Evolutionary conservation across 2,329 filamentous ascomycete species (phyloP), one percentile per base, ranked within the genome.

Genomic region (Leptographium procerum): DNA sequence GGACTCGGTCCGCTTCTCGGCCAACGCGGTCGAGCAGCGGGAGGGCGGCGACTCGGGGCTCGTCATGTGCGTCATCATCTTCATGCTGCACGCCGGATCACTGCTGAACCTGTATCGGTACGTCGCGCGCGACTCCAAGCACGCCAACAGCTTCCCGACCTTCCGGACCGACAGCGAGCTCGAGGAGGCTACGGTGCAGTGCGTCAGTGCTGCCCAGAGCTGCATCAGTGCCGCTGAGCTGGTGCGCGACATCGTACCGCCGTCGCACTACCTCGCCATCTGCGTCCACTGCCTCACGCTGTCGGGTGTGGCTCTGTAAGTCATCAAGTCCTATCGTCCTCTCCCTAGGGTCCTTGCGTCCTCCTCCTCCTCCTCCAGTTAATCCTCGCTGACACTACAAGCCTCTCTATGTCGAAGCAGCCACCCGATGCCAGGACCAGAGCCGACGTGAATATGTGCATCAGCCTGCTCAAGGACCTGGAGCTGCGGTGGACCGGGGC

Each of bases 31-130:
- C 16, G 59, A 60, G 10, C 56, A 52, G 31, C 48, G 48, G 7
- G 29, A 54, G 24, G 45, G 51, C 13, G 61, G 61, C 1, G 59
- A 61, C 5, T 59, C 62, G 8, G 59, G 64, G n/a, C 60, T 68
- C 29, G 63, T 65, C 19, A 67, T 68, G 65, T 65, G 66, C 57
- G 65, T 67, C 4, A 66, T 68, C 16, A 61, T 65, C 22, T 68
- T 67, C 53, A 66, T 69, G 10, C 50, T 67, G 14, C 67, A 67
- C 57, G 64, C 66, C 2, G 66, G 66, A 1, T 66, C 64, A 4
- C 60, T 68, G 0, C 51, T 68, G 13, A 67, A 64, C 34, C 63
- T 68, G 3, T 66, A 66, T 36, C 54, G 64, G 61, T 65, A 24
- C 28, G 50, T 60, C 19, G 28, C 50, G 3, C 33, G 29, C 11